Evolutionary conservation across 306 rosid genomes (phyloP).

Genomic region (Medicago ruthenica): DNA sequence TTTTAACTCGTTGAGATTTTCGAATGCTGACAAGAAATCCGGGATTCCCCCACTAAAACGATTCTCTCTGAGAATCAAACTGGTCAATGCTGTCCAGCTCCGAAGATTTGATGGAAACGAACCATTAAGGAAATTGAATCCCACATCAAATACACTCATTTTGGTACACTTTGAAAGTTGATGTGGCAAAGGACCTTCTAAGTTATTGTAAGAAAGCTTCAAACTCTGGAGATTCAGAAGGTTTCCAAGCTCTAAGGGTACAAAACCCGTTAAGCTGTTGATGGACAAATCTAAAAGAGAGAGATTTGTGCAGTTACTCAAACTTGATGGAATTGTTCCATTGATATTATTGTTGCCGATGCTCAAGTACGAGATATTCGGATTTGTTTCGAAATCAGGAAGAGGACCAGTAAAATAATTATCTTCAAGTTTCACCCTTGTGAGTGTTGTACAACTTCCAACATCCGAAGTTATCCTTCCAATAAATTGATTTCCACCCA

Average conservation of each 20-base stretch:
- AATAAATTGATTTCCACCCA: constrained; percentile 65
- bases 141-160: constrained; percentile 57
- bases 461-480: constrained; percentile 69
- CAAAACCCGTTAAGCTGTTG: constrained; percentile 59
- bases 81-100: constrained; percentile 62
- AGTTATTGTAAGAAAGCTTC: constrained; percentile 61
- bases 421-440: constrained; percentile 59
- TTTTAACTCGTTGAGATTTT: constrained; percentile 55
- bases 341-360: constrained; percentile 56
- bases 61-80: constrained; percentile 64
- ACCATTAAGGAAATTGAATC: constrained; percentile 76
- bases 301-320: constrained; percentile 64
- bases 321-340: constrained; percentile 71
- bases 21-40: constrained; percentile 53
- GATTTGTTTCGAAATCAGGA: constrained; percentile 59
- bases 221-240: constrained; percentile 56
- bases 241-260: constrained; percentile 68
- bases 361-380: constrained; percentile 49
- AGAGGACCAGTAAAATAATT: constrained; percentile 60
- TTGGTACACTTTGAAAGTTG: constrained; percentile 63
- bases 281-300: constrained; percentile 56
- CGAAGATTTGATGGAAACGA: constrained; percentile 60
- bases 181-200: constrained; percentile 73
- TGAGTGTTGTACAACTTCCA: constrained; percentile 72
- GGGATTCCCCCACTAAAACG: constrained; percentile 68